A percentile compares a stretch with the other conserved stretches of the same genome.
Evolutionary conservation across 2,329 filamentous ascomycete species (phyloP).

Genomic region (Ascochyta koolunga): DNA sequence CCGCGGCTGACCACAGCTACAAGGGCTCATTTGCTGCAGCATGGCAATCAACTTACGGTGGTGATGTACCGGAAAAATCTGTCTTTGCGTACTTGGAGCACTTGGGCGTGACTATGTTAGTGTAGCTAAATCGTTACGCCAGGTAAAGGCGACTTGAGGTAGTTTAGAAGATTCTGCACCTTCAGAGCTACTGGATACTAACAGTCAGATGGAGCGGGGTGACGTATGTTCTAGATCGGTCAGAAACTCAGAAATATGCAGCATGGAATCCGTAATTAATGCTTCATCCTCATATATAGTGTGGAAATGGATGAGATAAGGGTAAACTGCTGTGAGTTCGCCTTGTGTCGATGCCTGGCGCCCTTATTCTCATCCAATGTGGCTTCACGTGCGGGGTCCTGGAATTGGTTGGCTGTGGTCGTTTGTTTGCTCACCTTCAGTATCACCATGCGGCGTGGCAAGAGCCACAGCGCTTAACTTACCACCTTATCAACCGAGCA

Average conservation of each 20-base stretch:
- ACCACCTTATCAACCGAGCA: background rate
- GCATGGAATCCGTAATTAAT: background rate
- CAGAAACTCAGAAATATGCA: background rate
- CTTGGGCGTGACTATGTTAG: constrained; percentile 46
- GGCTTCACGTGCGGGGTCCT: background rate
- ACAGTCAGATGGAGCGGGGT: background rate
- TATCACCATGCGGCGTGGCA: constrained; percentile 2
- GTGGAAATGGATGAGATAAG: background rate
- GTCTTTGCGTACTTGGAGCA: constrained; percentile 52
- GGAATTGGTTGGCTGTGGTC: background rate
- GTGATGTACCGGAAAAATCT: constrained; percentile 47
- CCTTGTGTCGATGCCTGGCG: background rate
- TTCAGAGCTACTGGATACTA: background rate
- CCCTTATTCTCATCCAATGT: background rate
- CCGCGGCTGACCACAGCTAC: background rate
- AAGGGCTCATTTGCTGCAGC: constrained; percentile 45
- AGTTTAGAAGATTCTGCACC: too few species aligned
- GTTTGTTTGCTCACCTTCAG: background rate
- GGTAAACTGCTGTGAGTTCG: background rate
- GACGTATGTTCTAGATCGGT: background rate
- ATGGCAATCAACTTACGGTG: constrained; percentile 49
- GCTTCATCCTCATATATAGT: background rate
- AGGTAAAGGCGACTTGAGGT: background rate
- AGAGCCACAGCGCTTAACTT: constrained; percentile 4
- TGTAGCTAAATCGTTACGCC: background rate